These are phyloP conservation scores for Meredithiella fracta DNA, from an alignment of 2,329 filamentous ascomycete genomes.

Conservation along the genomic window DNA sequence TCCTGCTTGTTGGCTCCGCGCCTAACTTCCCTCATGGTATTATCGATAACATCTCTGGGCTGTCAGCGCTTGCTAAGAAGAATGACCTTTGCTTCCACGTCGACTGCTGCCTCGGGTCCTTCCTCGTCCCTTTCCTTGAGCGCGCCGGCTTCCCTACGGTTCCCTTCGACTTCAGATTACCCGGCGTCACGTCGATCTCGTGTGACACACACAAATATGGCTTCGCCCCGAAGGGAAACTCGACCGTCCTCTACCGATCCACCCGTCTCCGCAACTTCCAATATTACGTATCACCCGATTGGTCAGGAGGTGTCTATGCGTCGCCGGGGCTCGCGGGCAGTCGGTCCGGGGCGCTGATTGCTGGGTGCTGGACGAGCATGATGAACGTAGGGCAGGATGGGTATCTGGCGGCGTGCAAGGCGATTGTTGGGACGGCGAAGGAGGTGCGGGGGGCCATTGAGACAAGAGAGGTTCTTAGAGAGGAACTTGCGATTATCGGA, in stretches of 20 bases:
- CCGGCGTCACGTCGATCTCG: conserved; percentile 86
- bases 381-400: conserved; percentile 78
- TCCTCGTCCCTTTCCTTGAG: conserved; percentile 80
- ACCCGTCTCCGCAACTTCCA: conserved; percentile 67
- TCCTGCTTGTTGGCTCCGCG: conserved; percentile 83
- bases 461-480: conserved; percentile 47
- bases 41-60: conserved; percentile 77
- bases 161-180: conserved; percentile 83
- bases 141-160: conserved; percentile 83
- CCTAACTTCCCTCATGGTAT: conserved; percentile 98
- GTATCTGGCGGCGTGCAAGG: conserved; percentile 71
- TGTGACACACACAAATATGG: conserved; percentile 99
- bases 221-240: conserved; percentile 96
- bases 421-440: conserved; percentile 77
- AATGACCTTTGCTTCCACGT: conserved; percentile 81
- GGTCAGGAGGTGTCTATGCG: conserved; percentile 91
- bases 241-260: conserved; percentile 76
- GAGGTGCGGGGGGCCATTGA: conserved; percentile 62
- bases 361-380: conserved; percentile 85
- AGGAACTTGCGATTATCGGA: conserved; percentile 66
- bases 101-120: conserved; percentile 93
- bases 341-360: conserved; percentile 82
- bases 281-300: conserved; percentile 91
- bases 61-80: conserved; percentile 67
- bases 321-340: conserved; percentile 85